phyloP scores from a whole-genome alignment of 768 basidiomycete species.

The Kwoniella shandongensis region DNA sequence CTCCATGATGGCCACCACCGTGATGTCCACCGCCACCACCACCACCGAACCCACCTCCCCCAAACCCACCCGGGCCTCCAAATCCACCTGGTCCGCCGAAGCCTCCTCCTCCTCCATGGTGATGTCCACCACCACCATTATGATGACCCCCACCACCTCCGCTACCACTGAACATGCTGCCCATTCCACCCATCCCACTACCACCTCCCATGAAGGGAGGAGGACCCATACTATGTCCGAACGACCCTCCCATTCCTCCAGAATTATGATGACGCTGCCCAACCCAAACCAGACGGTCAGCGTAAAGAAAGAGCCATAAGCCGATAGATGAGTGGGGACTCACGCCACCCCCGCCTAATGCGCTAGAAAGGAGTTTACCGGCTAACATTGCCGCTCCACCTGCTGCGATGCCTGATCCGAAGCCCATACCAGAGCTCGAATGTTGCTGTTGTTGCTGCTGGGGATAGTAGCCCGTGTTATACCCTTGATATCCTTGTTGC shows the following conservation, averaged over 20 bases:
- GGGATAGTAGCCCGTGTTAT: conserved; percentile 9
- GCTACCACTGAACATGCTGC: conserved; percentile 22
- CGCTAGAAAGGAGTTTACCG: conserved; percentile 8
- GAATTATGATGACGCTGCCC: conserved; percentile 11
- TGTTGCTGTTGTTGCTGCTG: conserved; percentile 10
- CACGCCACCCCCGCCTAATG: conserved; percentile 4
- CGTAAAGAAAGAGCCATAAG: background rate
- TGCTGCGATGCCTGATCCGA: conserved; percentile 12
- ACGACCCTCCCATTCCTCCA: conserved; percentile 2
- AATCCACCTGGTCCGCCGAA: conserved; percentile 14
- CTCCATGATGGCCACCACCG: conserved; percentile 15
- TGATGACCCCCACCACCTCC: conserved; percentile 11
- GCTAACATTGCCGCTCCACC: conserved; percentile 14
- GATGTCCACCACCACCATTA: conserved; percentile 15
- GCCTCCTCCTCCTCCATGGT: conserved; percentile 20
- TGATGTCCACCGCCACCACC: conserved; percentile 2
- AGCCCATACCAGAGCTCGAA: conserved; percentile 1
- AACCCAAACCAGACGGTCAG: conserved; percentile 1
- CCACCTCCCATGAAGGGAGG: conserved; percentile 35
- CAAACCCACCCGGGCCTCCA: background rate
- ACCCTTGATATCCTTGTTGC: conserved; percentile 14
- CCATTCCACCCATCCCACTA: conserved; percentile 13
- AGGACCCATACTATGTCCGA: conserved; percentile 26
- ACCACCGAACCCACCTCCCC: conserved; percentile 5
- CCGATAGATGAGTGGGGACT: background rate